phyloP scores from a whole-genome alignment of 2,329 filamentous ascomycete genomes.

The Arthrobotrys iridis region DNA sequence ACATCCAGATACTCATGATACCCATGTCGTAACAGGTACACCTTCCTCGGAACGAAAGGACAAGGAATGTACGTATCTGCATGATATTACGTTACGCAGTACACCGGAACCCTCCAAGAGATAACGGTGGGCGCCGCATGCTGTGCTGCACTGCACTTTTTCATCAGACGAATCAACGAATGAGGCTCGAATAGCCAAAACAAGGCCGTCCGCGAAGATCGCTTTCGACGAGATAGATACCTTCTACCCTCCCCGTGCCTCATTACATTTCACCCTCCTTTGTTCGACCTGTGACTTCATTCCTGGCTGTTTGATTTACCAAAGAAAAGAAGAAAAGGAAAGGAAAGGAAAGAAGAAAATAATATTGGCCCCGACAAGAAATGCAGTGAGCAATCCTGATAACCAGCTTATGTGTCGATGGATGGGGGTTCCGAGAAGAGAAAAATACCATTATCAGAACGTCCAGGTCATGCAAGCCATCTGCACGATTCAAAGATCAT shows the following conservation, averaged over 20 bases:
- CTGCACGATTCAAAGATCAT: conserved; percentile 54
- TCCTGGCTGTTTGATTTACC: neutral
- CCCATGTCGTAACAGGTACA: conserved; percentile 1
- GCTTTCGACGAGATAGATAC: neutral
- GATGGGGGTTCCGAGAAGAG: neutral
- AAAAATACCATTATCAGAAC: neutral
- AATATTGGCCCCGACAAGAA: neutral
- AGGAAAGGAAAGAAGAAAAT: too few species aligned
- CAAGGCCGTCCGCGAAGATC: conserved; percentile 26
- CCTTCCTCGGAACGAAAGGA: conserved; percentile 5
- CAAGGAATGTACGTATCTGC: conserved; percentile 9
- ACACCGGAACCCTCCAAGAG: conserved; percentile 36
- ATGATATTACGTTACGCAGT: conserved; percentile 28
- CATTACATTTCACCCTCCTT: neutral
- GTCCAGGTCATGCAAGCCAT: conserved; percentile 36
- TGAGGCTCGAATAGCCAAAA: conserved; percentile 48
- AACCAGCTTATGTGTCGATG: conserved; percentile 13
- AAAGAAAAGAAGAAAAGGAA: neutral
- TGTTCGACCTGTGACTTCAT: conserved; percentile 1
- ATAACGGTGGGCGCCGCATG: conserved; percentile 33
- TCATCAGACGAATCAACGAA: conserved; percentile 49
- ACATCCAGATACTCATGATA: neutral
- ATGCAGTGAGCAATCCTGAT: conserved; percentile 16
- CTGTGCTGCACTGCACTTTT: conserved; percentile 16
- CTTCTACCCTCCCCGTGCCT: neutral